Conservation (phyloP, 1,139 yeast genomes). For the Ashbya aceris region DNA sequence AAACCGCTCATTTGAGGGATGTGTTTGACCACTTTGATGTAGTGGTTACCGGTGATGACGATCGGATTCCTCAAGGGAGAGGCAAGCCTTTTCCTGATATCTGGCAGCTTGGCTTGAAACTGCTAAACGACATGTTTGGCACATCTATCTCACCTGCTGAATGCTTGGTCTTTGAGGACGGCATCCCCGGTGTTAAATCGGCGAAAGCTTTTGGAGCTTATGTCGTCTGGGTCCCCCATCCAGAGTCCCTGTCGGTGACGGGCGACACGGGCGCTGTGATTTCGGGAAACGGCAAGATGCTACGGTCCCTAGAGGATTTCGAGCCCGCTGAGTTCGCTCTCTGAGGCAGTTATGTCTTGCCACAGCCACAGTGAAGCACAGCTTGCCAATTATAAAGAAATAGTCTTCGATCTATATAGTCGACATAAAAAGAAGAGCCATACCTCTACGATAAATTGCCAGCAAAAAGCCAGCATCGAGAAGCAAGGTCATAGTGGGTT, state of each 20-base stretch:
- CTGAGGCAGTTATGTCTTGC: conserved; percentile 2
- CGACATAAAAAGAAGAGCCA: too few relatives aligned
- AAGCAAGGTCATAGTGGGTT: conserved; percentile 38
- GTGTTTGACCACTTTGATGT: conserved; percentile 59
- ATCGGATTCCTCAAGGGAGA: conserved; percentile 66
- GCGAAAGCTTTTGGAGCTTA: conserved; percentile 79
- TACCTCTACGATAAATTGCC: too few relatives aligned
- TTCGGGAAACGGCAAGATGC: conserved; percentile 46
- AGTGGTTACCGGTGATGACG: conserved; percentile 81
- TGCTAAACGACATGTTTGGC: conserved; percentile 45
- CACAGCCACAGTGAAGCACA: too few relatives aligned
- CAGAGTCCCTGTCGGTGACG: conserved; percentile 50
- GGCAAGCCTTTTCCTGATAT: conserved; percentile 94
- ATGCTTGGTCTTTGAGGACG: conserved; percentile 89
- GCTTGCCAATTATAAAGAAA: too few relatives aligned
- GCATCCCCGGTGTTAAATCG: conserved; percentile 77
- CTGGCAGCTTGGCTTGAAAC: conserved; percentile 71
- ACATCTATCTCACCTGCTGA: conserved; percentile 57
- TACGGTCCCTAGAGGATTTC: conserved; percentile 45
- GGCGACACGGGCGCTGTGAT: conserved; percentile 41
- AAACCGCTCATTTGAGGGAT: conserved; percentile 57
- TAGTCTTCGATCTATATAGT: too few relatives aligned
- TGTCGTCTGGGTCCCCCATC: conserved; percentile 90
- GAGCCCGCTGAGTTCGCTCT: conserved; percentile 43
- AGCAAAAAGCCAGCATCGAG: background rate